Conservation (phyloP, 1,284 basidiomycete species). For the Cryptococcus sp. region DNA sequence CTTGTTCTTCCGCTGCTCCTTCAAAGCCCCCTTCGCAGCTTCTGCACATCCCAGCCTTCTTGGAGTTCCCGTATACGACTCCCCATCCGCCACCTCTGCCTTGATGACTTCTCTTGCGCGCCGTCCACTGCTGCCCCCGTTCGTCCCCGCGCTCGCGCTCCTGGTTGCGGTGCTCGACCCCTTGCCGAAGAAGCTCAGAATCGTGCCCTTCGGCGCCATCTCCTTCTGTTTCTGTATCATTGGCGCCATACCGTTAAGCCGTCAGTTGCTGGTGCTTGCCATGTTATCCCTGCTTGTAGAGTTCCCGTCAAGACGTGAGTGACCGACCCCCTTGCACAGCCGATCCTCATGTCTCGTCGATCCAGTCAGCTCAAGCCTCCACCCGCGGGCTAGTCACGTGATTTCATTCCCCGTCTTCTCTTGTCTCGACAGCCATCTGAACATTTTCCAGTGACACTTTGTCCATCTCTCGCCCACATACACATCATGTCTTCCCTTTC, state of each 20-base stretch:
- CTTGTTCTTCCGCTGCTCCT: neutral
- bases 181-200: conserved; percentile 32
- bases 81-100: neutral
- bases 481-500: conserved; percentile 5
- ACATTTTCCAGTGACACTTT: conserved; percentile 7
- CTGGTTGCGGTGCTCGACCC: conserved; percentile 6
- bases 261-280: neutral
- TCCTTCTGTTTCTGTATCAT: conserved; percentile 17
- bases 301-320: neutral
- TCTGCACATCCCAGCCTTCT: neutral
- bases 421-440: conserved; percentile 2
- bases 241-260: conserved; percentile 13
- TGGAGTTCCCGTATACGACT: no score
- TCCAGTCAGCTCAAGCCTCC: conserved; percentile 14
- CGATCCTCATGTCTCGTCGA: conserved; percentile 7
- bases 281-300: neutral
- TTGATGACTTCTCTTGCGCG: conserved; percentile 10
- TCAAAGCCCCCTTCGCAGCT: neutral
- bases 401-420: neutral
- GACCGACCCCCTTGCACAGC: no score
- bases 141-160: neutral
- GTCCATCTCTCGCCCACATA: neutral
- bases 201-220: conserved; percentile 7
- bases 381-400: conserved; percentile 7
- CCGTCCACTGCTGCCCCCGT: neutral